Evolutionary conservation across 306 rosid genomes (phyloP).

Genomic region (Lagenaria siceraria): DNA sequence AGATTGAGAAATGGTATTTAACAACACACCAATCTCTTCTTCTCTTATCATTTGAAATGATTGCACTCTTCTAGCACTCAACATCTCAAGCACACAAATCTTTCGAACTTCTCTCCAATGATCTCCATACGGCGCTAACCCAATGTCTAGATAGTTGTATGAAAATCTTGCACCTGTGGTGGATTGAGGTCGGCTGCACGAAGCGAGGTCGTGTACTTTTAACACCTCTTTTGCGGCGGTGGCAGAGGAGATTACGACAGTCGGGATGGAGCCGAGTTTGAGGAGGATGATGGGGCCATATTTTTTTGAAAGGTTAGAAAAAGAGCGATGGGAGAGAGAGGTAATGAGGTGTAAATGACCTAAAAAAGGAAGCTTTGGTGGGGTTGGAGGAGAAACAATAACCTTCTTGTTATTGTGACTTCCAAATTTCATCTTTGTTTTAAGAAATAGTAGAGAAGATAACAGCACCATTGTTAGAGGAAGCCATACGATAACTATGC

Average conservation of each 20-base stretch:
- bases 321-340: not conserved
- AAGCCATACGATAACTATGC: too few species aligned
- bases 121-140: not conserved
- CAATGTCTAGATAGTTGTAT: not conserved
- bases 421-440: not conserved
- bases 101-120: not conserved
- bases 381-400: not conserved
- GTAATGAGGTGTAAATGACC: not conserved
- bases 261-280: not conserved
- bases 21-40: not conserved
- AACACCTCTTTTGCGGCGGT: not conserved
- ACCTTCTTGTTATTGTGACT: not conserved
- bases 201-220: not conserved
- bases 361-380: not conserved
- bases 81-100: constrained; percentile 11
- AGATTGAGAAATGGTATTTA: not conserved
- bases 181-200: not conserved
- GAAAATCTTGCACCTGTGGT: not conserved
- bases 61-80: constrained; percentile 20
- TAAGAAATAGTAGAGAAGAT: not conserved
- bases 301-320: not conserved
- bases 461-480: too few species aligned
- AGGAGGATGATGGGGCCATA: not conserved
- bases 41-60: constrained; percentile 19
- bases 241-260: not conserved